These are phyloP conservation scores for Aureobasidium uvarum DNA, from an alignment of 2,329 filamentous ascomycete species.

Conservation along the genomic window DNA sequence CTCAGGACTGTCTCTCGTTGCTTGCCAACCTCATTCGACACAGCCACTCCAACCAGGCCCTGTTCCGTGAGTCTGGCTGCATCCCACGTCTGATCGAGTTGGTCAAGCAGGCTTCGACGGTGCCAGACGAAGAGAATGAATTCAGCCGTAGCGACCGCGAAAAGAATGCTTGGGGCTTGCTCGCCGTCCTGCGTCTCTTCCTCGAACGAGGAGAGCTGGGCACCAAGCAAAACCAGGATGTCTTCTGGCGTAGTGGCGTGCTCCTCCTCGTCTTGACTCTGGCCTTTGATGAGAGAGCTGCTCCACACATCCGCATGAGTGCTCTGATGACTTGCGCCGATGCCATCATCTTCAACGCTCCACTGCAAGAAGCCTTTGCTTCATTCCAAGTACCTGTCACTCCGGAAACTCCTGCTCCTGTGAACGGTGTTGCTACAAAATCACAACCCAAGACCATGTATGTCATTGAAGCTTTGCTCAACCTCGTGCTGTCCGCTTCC, in stretches of 20 bases:
- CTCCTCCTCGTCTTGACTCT: slow-evolving; percentile 77
- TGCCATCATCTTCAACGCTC: slow-evolving; percentile 76
- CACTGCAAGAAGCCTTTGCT: slow-evolving; percentile 84
- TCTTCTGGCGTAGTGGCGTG: slow-evolving; percentile 80
- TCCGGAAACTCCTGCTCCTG: slow-evolving; percentile 36
- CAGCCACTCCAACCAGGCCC: slow-evolving; percentile 88
- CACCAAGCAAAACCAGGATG: slow-evolving; percentile 77
- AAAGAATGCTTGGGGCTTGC: slow-evolving; percentile 85
- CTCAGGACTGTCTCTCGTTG: slow-evolving; percentile 90
- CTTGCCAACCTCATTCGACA: slow-evolving; percentile 83
- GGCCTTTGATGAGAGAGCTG: slow-evolving; percentile 71
- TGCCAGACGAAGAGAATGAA: slow-evolving; percentile 56
- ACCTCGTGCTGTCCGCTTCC: slow-evolving; percentile 70
- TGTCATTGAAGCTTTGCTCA: slow-evolving; percentile 89
- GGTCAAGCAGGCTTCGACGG: slow-evolving; percentile 57
- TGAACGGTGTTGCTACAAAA: slow-evolving; percentile 54
- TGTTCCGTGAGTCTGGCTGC: slow-evolving; percentile 88
- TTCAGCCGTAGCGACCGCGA: slow-evolving; percentile 76
- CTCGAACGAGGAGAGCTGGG: slow-evolving; percentile 75
- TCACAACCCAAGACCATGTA: slow-evolving; percentile 56
- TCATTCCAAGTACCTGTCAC: slow-evolving; percentile 68
- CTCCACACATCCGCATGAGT: slow-evolving; percentile 78
- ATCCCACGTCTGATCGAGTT: slow-evolving; percentile 45
- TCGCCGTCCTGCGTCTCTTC: slow-evolving; percentile 84
- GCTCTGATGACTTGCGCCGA: slow-evolving; percentile 84